Evolutionary conservation across 768 basidiomycete species (phyloP).

Genomic region (Holtermanniella nyarrowii): DNA sequence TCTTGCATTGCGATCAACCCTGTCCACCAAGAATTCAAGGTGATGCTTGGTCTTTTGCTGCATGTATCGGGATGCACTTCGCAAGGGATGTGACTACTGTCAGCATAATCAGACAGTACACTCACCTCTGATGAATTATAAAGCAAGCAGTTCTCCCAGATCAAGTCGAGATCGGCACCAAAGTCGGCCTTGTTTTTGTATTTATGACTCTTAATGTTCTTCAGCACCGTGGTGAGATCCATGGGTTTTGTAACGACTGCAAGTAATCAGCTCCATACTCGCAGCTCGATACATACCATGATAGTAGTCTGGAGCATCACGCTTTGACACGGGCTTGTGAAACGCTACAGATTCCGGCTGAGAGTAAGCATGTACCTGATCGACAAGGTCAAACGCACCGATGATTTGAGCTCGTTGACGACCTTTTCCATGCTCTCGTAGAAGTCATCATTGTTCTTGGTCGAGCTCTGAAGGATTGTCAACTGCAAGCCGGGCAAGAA

Average conservation of each 20-base stretch:
- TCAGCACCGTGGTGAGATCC: conserved; percentile 87
- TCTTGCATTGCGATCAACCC: conserved; percentile 48
- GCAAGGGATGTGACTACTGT: conserved; percentile 72
- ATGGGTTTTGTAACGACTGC: conserved; percentile 87
- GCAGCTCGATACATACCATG: conserved; percentile 52
- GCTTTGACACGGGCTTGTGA: conserved; percentile 78
- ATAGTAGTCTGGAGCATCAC: conserved; percentile 88
- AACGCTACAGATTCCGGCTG: conserved; percentile 80
- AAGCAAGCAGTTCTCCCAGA: conserved; percentile 88
- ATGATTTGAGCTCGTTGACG: conserved; percentile 65
- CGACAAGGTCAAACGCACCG: conserved; percentile 48
- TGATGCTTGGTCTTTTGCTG: conserved; percentile 75
- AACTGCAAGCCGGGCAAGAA: conserved; percentile 11
- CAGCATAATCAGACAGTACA: conserved; percentile 3
- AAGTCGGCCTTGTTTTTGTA: conserved; percentile 94
- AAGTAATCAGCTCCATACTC: conserved; percentile 44
- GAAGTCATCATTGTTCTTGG: conserved; percentile 74
- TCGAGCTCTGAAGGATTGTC: conserved; percentile 31
- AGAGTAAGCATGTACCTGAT: conserved; percentile 35
- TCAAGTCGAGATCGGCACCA: conserved; percentile 84
- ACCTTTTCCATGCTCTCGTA: conserved; percentile 88
- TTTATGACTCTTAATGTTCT: conserved; percentile 80
- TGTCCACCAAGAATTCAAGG: conserved; percentile 78
- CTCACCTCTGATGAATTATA: conserved; percentile 86
- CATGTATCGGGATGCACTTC: conserved; percentile 68